Percentiles rank a stretch among this genome's conserved stretches.
These are phyloP conservation scores for Symbiodinium pilosum DNA, from an alignment of 73 alveolate species.

Conservation along the genomic window DNA sequence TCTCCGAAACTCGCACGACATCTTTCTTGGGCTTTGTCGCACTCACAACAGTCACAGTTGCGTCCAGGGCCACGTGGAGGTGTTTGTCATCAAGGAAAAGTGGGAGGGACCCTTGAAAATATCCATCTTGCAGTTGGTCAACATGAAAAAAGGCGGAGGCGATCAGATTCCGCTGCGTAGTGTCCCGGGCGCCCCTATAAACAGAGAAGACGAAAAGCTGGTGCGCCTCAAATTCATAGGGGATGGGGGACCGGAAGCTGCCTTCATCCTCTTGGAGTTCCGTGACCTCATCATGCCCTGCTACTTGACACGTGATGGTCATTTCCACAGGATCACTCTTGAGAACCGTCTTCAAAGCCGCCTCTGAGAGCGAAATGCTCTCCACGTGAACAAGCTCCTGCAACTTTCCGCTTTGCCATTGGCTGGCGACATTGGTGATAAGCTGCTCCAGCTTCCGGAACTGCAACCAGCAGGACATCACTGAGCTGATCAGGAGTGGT, in stretches of 20 bases:
- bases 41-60: neutral
- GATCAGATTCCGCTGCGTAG: neutral
- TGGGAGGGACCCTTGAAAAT: neutral
- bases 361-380: neutral
- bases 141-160: no score
- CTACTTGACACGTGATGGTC: neutral
- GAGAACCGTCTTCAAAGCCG: neutral
- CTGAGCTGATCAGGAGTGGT: neutral
- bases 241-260: neutral
- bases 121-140: neutral
- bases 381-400: neutral
- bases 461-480: neutral
- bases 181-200: neutral
- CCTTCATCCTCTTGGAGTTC: neutral
- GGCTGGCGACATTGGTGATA: neutral
- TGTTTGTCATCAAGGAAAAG: neutral
- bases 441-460: neutral
- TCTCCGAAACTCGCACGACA: no score
- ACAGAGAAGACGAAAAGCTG: neutral
- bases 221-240: neutral
- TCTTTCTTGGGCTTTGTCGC: no score
- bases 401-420: neutral
- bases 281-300: neutral
- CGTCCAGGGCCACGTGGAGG: neutral
- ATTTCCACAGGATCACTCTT: neutral